Percentiles rank a stretch among this genome's conserved stretches.
These are phyloP conservation scores for Umbilicus rupestris DNA, from an alignment of 164 flowering plant genomes.

Conservation along the genomic window DNA sequence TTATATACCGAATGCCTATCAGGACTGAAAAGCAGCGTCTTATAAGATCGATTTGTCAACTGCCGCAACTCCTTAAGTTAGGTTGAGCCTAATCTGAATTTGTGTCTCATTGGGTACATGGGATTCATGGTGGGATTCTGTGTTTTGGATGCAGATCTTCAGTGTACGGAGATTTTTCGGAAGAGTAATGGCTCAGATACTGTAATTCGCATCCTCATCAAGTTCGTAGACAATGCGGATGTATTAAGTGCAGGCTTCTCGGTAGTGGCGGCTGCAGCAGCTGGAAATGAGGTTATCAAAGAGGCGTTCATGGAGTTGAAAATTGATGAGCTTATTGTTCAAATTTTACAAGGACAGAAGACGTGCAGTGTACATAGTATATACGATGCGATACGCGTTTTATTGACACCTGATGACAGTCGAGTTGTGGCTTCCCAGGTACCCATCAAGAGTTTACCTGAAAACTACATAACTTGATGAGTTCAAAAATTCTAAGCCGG, in stretches of 20 bases:
- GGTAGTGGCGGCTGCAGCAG: slow-evolving; percentile 79
- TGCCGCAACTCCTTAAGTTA: background rate
- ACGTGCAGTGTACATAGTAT: slow-evolving; percentile 35
- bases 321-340: slow-evolving; percentile 62
- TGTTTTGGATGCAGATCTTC: slow-evolving; percentile 46
- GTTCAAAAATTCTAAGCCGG: background rate
- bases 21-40: too few species aligned
- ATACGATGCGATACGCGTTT: slow-evolving; percentile 65
- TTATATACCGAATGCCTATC: too few species aligned
- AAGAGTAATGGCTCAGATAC: slow-evolving; percentile 45
- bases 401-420: slow-evolving; percentile 80
- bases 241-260: slow-evolving; percentile 53
- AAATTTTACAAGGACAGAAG: slow-evolving; percentile 27
- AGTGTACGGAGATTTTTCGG: slow-evolving; percentile 53
- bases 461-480: background rate
- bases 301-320: slow-evolving; percentile 75
- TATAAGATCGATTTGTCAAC: background rate
- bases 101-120: too few species aligned
- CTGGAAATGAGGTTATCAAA: slow-evolving; percentile 83
- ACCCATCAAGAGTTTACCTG: slow-evolving; percentile 4
- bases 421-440: slow-evolving; percentile 96
- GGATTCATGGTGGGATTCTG: background rate
- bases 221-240: slow-evolving; percentile 23
- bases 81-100: background rate
- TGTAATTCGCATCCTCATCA: slow-evolving; percentile 39